These are phyloP conservation scores for Podospora conica DNA, from an alignment of 495 filamentous ascomycete species.

Conservation along the genomic window DNA sequence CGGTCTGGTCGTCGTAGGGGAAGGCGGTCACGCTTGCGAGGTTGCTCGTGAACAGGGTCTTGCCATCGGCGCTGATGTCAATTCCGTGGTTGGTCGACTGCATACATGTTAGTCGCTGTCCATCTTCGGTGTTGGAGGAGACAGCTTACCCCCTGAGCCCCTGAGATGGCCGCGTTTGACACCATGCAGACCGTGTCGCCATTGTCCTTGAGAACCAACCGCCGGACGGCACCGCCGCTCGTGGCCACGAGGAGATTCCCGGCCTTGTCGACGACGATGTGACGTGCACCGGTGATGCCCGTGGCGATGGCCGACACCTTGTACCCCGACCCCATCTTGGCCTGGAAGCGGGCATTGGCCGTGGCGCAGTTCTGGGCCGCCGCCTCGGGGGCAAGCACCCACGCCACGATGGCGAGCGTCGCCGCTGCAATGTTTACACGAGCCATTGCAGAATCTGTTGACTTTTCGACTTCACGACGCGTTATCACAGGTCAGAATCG, in stretches of 20 bases:
- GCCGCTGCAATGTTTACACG: not conserved
- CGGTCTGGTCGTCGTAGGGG: conserved; percentile 46
- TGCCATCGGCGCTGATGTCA: conserved; percentile 52
- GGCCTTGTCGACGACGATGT: conserved; percentile 48
- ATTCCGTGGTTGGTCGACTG: conserved; percentile 57
- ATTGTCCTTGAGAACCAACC: conserved; percentile 43
- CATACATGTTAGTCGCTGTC: not conserved
- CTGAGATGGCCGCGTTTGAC: conserved; percentile 35
- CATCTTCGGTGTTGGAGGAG: conserved; percentile 32
- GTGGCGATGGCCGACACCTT: conserved; percentile 42
- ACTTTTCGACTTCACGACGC: not conserved
- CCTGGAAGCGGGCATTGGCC: conserved; percentile 15
- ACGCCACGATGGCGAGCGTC: not conserved
- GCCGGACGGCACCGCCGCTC: conserved; percentile 43
- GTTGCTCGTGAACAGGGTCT: conserved; percentile 55
- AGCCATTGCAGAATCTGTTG: not conserved
- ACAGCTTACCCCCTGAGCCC: conserved; percentile 7
- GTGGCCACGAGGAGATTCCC: conserved; percentile 55
- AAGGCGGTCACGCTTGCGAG: conserved; percentile 49
- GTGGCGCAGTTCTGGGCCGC: conserved; percentile 16
- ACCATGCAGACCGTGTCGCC: conserved; percentile 42
- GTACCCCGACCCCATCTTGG: conserved; percentile 49
- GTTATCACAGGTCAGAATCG: not conserved
- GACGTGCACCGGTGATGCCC: conserved; percentile 44
- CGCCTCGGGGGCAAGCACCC: conserved; percentile 4